phyloP scores from a whole-genome alignment of 2,329 filamentous ascomycete species.

The Fonsecaea erecta region DNA sequence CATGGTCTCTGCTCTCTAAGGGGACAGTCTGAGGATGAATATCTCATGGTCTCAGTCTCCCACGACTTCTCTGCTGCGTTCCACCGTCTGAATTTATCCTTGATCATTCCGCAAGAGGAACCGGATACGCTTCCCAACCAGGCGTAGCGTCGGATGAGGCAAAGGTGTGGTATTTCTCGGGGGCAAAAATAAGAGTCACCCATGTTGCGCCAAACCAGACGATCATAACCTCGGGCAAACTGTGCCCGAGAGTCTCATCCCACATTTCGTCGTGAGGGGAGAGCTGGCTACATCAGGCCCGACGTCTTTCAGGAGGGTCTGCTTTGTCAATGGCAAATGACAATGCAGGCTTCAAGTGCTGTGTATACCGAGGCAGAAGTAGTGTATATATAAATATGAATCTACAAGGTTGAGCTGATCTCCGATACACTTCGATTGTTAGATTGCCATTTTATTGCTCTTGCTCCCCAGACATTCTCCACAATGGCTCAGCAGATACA shows the following conservation, averaged over 20 bases:
- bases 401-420: not conserved
- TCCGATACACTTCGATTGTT: not conserved
- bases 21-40: not conserved
- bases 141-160: conserved; percentile 7
- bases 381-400: not conserved
- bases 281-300: not conserved
- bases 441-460: not conserved
- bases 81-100: conserved; percentile 19
- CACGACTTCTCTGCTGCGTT: not conserved
- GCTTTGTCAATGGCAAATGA: not conserved
- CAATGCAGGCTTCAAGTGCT: not conserved
- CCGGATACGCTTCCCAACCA: conserved; percentile 12
- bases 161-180: not conserved
- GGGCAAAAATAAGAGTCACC: not conserved
- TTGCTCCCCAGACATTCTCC: not conserved
- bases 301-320: not conserved
- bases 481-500: conserved; percentile 34
- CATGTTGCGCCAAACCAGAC: not conserved
- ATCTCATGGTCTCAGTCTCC: not conserved
- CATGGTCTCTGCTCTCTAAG: not conserved
- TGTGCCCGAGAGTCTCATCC: not conserved
- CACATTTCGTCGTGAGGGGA: not conserved
- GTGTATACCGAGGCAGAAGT: not conserved
- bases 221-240: conserved; percentile 13
- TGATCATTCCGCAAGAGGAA: conserved; percentile 13